Conservation (phyloP, 805 yeast species). For the Tanozyma kutaoensis region DNA sequence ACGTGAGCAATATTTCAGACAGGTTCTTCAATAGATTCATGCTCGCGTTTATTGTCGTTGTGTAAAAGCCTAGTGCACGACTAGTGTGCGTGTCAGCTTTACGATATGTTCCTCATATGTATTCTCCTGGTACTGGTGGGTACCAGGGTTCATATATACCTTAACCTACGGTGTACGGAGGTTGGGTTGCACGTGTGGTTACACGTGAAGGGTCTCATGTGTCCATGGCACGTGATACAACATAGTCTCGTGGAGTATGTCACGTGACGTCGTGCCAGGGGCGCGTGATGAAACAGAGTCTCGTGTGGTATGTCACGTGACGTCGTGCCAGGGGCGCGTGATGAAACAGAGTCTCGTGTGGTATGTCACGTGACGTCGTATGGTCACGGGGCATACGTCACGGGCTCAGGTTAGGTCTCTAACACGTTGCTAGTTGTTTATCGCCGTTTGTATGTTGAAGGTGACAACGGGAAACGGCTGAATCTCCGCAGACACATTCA, state of each 20-base stretch:
- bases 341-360: background rate
- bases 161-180: no score
- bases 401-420: background rate
- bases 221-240: no score
- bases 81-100: background rate
- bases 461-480: slow-evolving; percentile 52
- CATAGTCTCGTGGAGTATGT: background rate
- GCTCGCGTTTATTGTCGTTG: no score
- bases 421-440: slow-evolving; percentile 13
- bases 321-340: background rate
- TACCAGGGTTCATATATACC: background rate
- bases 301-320: background rate
- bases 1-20: no score
- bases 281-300: background rate
- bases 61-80: no score
- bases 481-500: slow-evolving; percentile 53
- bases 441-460: slow-evolving; percentile 53
- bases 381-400: background rate
- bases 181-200: no score
- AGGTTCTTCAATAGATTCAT: no score
- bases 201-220: no score
- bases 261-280: background rate
- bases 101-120: no score
- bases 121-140: background rate
- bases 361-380: background rate